Evolutionary conservation across 805 yeast genomes (phyloP).

Genomic region (Clavispora phyllophila): DNA sequence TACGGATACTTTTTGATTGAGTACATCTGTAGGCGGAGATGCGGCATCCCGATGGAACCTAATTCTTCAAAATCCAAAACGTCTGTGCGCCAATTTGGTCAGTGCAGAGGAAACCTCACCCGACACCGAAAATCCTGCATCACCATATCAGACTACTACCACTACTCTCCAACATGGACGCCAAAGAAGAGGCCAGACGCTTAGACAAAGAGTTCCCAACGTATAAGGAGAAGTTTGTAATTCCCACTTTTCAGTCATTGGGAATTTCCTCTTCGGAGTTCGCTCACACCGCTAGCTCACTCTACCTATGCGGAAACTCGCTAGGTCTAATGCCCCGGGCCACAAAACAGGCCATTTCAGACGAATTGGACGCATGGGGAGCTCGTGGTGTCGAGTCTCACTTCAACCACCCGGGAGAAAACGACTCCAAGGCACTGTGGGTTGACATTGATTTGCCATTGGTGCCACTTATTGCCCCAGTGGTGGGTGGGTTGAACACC

Average conservation of each 20-base stretch:
- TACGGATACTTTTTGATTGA: too few species aligned
- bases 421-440: slow-evolving; percentile 59
- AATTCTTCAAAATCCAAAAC: too few species aligned
- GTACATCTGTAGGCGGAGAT: too few species aligned
- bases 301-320: slow-evolving; percentile 90
- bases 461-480: slow-evolving; percentile 58
- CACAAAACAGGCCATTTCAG: slow-evolving; percentile 51
- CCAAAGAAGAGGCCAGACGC: slow-evolving; percentile 11
- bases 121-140: background rate
- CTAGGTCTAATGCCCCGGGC: slow-evolving; percentile 80
- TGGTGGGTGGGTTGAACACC: slow-evolving; percentile 69
- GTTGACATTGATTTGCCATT: slow-evolving; percentile 79
- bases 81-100: too few species aligned
- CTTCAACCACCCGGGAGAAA: slow-evolving; percentile 57
- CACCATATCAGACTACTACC: background rate
- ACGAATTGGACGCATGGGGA: slow-evolving; percentile 81
- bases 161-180: background rate
- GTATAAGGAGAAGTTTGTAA: slow-evolving; percentile 44
- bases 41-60: too few species aligned
- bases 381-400: slow-evolving; percentile 80
- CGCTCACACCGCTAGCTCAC: slow-evolving; percentile 21
- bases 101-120: background rate
- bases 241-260: slow-evolving; percentile 64
- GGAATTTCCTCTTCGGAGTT: slow-evolving; percentile 33
- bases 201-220: slow-evolving; percentile 40